phyloP scores from a whole-genome alignment of 148 eudicot genomes.

The Linanthus parryae region DNA sequence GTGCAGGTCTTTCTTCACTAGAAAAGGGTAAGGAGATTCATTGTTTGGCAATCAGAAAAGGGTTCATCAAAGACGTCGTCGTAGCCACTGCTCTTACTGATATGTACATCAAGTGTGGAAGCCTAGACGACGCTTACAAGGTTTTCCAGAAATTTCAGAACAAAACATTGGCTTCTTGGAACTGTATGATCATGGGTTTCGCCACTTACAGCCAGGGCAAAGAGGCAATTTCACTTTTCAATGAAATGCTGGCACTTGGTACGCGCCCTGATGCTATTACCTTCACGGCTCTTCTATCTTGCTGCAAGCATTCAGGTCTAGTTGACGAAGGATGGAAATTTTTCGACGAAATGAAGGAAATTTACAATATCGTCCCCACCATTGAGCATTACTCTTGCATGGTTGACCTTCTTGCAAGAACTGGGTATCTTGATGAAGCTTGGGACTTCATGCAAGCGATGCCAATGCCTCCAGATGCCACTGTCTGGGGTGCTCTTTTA shows the following conservation, averaged over 20 bases:
- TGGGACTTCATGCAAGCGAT: constrained; percentile 42
- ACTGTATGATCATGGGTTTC: constrained; percentile 76
- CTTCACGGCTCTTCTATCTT: constrained; percentile 53
- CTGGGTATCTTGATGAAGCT: constrained; percentile 65
- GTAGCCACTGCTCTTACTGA: constrained; percentile 66
- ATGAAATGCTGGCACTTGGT: constrained; percentile 35
- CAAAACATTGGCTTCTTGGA: constrained; percentile 57
- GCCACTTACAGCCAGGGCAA: constrained; percentile 63
- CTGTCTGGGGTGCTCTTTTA: constrained; percentile 79
- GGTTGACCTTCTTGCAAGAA: constrained; percentile 69
- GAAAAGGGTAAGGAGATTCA: constrained; percentile 65
- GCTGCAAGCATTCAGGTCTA: constrained; percentile 76
- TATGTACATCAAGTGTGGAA: constrained; percentile 77
- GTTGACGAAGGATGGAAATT: constrained; percentile 44
- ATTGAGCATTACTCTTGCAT: constrained; percentile 73
- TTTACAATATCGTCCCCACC: constrained; percentile 37
- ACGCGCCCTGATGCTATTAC: constrained; percentile 57
- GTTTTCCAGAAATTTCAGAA: constrained; percentile 44
- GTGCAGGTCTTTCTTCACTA: constrained; percentile 45
- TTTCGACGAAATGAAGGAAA: constrained; percentile 49
- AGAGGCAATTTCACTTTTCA: constrained; percentile 49
- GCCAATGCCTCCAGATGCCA: constrained; percentile 52
- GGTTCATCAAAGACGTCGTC: constrained; percentile 39
- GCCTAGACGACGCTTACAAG: constrained; percentile 35
- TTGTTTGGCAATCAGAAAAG: constrained; percentile 43